A percentile compares a stretch with the other conserved stretches of the same genome.
phyloP scores from a whole-genome alignment of 441 rosid genomes.

The Adansonia rubrostipa region DNA sequence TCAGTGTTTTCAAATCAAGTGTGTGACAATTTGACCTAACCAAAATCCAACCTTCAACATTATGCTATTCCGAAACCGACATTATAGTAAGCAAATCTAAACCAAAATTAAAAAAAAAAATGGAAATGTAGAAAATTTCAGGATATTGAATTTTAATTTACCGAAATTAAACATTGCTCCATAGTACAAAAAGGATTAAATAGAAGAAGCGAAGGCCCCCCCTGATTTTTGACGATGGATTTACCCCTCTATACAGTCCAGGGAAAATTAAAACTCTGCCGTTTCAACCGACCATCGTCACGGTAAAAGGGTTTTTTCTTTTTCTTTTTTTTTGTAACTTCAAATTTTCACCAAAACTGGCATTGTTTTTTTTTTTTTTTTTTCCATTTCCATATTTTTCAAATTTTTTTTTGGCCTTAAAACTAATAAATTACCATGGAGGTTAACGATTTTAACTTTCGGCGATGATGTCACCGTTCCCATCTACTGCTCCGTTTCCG shows the following conservation, averaged over 20 bases:
- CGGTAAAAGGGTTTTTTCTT: no score
- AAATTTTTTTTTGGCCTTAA: not conserved
- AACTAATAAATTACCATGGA: conserved; percentile 15
- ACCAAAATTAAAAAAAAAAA: no score
- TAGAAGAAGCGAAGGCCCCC: not conserved
- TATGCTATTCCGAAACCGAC: not conserved
- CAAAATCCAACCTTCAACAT: not conserved
- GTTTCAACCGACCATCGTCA: conserved; percentile 26
- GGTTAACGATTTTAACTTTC: conserved; percentile 39
- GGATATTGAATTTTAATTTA: conserved; percentile 26
- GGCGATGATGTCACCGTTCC: conserved; percentile 41
- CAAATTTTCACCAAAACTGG: conserved; percentile 33
- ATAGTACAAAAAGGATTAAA: conserved; percentile 23
- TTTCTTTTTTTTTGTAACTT: not conserved
- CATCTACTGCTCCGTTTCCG: conserved; percentile 40
- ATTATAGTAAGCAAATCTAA: not conserved
- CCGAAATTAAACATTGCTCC: conserved; percentile 25
- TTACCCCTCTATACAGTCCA: conserved; percentile 37
- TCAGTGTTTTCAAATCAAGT: not conserved
- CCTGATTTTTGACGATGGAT: conserved; percentile 32
- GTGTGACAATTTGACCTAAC: not conserved
- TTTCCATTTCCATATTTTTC: not conserved
- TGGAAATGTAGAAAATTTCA: not conserved
- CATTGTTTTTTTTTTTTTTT: conserved; percentile 2
- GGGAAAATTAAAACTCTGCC: conserved; percentile 34